A percentile compares a stretch with the other conserved stretches of the same genome.
Conservation (phyloP, 2,329 filamentous ascomycete species). For the Nothopassalora personata region DNA sequence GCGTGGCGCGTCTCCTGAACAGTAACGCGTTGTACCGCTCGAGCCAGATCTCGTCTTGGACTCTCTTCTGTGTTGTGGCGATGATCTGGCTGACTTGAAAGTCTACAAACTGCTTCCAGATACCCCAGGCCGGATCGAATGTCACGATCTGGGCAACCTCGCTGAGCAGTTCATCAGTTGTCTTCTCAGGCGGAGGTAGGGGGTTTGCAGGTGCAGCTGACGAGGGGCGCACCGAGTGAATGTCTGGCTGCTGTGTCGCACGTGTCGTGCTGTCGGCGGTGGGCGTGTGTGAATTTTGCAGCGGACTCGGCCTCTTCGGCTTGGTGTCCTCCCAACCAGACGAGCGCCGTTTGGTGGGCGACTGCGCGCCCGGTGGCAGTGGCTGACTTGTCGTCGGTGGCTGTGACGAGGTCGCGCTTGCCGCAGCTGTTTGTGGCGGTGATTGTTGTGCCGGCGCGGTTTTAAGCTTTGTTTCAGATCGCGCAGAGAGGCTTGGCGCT, state of each 20-base stretch:
- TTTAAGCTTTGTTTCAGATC: slow-evolving; percentile 20
- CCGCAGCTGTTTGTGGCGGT: background rate
- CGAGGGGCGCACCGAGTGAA: background rate
- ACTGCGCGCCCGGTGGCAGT: slow-evolving; percentile 12
- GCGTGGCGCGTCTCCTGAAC: slow-evolving; percentile 14
- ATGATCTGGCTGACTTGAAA: slow-evolving; percentile 34
- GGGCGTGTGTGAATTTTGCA: slow-evolving; percentile 30
- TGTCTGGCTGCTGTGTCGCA: background rate
- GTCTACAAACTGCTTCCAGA: slow-evolving; percentile 43
- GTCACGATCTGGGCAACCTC: slow-evolving; percentile 36
- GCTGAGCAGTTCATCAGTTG: slow-evolving; percentile 16
- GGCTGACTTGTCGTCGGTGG: background rate
- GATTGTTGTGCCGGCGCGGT: slow-evolving; percentile 10
- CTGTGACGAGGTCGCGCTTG: background rate
- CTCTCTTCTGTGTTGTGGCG: slow-evolving; percentile 29
- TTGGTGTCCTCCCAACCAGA: slow-evolving; percentile 17
- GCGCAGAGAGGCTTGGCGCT: slow-evolving; percentile 12
- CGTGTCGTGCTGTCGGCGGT: slow-evolving; percentile 10
- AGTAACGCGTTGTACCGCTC: slow-evolving; percentile 27
- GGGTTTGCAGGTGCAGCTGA: slow-evolving; percentile 7
- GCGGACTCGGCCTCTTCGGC: slow-evolving; percentile 32
- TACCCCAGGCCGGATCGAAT: slow-evolving; percentile 35
- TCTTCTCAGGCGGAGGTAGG: slow-evolving; percentile 10
- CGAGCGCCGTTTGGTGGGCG: slow-evolving; percentile 14
- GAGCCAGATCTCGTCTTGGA: slow-evolving; percentile 29